These are phyloP conservation scores for Xanthoceras sorbifolium DNA, from an alignment of 345 rosid species.

Conservation along the genomic window DNA sequence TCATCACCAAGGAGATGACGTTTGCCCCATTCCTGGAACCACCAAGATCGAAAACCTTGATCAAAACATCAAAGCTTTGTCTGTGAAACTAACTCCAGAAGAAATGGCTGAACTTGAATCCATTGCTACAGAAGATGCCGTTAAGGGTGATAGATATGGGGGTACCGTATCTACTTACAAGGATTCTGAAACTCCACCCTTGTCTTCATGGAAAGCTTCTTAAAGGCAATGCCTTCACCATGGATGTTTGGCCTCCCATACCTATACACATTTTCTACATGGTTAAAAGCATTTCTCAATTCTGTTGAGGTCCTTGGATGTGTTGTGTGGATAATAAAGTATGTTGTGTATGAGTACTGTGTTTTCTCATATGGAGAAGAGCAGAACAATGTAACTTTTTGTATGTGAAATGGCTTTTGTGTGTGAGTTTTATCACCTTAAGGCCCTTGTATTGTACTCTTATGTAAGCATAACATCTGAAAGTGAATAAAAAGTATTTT, in stretches of 20 bases:
- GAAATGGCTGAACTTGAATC: slow-evolving; percentile 34
- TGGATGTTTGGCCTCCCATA: not conserved
- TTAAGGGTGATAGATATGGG: slow-evolving; percentile 36
- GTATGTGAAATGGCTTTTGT: too few species aligned
- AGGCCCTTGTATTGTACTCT: too few species aligned
- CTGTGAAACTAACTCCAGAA: slow-evolving; percentile 20
- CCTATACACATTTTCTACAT: not conserved
- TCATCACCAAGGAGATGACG: slow-evolving; percentile 65
- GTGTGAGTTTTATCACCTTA: too few species aligned
- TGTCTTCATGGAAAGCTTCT: slow-evolving; percentile 69
- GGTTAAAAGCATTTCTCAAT: not conserved
- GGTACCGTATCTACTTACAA: slow-evolving; percentile 20
- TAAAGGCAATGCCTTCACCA: too few species aligned
- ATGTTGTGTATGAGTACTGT: too few species aligned
- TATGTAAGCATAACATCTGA: too few species aligned
- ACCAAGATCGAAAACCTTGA: slow-evolving; percentile 54
- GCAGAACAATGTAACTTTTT: too few species aligned
- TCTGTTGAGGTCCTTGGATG: not conserved
- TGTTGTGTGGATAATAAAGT: not conserved
- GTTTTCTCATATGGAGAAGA: too few species aligned
- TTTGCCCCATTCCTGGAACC: slow-evolving; percentile 69
- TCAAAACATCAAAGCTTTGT: slow-evolving; percentile 30
- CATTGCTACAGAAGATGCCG: slow-evolving; percentile 24
- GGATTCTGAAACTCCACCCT: slow-evolving; percentile 51
- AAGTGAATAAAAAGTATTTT: too few species aligned